Evolutionary conservation across 345 rosid genomes (phyloP).

Genomic region (Alliaria petiolata): DNA sequence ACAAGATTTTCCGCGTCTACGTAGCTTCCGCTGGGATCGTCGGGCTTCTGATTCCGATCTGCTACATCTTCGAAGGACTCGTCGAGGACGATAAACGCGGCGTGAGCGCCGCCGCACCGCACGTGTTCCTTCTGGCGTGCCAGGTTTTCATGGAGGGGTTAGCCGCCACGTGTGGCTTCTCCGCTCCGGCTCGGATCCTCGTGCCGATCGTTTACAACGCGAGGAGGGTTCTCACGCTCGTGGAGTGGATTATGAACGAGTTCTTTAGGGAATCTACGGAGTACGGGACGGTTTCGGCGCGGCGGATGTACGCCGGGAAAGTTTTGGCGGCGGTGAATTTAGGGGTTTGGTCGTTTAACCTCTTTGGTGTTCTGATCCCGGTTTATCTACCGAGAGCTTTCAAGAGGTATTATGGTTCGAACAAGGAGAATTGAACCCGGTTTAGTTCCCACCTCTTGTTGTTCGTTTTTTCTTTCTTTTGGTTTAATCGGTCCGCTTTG

Average conservation of each 20-base stretch:
- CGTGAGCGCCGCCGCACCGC: conserved; percentile 74
- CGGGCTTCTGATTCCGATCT: conserved; percentile 66
- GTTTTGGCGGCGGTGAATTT: conserved; percentile 61
- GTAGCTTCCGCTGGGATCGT: conserved; percentile 45
- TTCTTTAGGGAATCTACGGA: conserved; percentile 29
- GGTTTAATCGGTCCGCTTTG: background rate
- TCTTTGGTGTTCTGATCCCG: conserved; percentile 80
- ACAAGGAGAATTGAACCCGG: conserved; percentile 28
- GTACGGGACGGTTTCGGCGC: conserved; percentile 30
- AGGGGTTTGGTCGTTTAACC: conserved; percentile 85
- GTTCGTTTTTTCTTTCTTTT: too few species aligned
- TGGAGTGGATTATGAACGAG: conserved; percentile 66
- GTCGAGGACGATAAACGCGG: conserved; percentile 66
- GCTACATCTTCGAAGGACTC: conserved; percentile 72
- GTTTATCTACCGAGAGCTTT: conserved; percentile 79
- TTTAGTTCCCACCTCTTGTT: background rate
- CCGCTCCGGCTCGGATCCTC: conserved; percentile 63
- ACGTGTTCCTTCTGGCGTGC: conserved; percentile 65
- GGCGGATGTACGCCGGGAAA: conserved; percentile 55
- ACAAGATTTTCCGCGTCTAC: conserved; percentile 46
- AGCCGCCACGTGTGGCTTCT: conserved; percentile 50
- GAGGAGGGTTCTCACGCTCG: conserved; percentile 54
- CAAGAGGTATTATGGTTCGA: conserved; percentile 49
- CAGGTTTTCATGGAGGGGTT: conserved; percentile 93
- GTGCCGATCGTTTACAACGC: conserved; percentile 81